Conservation (phyloP, 2,329 filamentous ascomycete genomes). For the Sporothrix dimorphospora region DNA sequence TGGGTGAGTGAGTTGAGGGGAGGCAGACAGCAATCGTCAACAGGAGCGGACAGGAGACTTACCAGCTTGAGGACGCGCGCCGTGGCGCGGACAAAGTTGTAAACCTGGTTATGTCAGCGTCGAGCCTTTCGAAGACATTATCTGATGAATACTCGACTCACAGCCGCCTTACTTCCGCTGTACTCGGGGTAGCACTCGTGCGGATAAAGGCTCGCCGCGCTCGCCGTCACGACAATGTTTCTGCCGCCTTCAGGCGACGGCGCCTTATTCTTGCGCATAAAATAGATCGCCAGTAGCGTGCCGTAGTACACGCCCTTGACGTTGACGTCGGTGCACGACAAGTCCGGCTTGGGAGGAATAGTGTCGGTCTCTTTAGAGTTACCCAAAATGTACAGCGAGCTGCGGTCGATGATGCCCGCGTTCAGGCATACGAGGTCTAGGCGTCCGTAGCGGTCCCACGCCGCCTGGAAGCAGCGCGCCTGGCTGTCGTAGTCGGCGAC, state of each 20-base stretch:
- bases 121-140: background rate
- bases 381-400: background rate
- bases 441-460: background rate
- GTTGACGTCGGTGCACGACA: background rate
- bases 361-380: background rate
- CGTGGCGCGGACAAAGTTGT: background rate
- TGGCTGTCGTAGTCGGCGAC: slow-evolving; percentile 7
- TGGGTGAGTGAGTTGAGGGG: too few species aligned
- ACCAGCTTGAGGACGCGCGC: background rate
- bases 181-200: background rate
- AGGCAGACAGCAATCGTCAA: background rate
- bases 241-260: too few species aligned
- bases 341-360: background rate
- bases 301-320: slow-evolving; percentile 4
- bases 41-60: background rate
- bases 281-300: background rate
- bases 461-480: slow-evolving; percentile 1
- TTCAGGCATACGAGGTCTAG: background rate
- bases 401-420: background rate
- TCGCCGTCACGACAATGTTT: background rate
- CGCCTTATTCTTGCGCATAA: background rate
- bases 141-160: background rate
- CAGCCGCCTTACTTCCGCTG: background rate
- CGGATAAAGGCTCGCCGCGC: background rate
- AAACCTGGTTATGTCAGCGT: background rate